Base-by-base conservation (phyloP, 2,329 filamentous ascomycete genomes). In the Plectosphaerella plurivora region DNA sequence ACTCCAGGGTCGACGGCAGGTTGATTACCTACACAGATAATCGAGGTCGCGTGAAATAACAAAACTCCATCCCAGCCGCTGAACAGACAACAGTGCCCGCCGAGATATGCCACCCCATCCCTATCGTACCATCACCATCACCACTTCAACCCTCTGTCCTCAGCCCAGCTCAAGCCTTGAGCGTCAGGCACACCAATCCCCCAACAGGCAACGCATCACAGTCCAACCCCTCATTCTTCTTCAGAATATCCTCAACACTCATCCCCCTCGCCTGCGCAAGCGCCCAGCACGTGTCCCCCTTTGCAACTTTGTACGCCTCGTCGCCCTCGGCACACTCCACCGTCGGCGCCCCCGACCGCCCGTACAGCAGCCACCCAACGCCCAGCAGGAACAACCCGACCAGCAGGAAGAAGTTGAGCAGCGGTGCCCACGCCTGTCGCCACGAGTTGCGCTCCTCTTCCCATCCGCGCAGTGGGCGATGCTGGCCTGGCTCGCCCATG, bases 351-450 rank as follows among this genome's bases (percentile, higher is more conserved):
- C 46, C 57, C 53, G 51, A 54, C 22, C 45, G 50, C 18, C 54
- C 53, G 52, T 68, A 63, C 16, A 80, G 65, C 62, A 73, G 74
- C 73, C 74, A 80, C 54, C 77, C 73, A 44, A 83, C 59, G 16
- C 73, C 61, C 35, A 83, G 60, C 47, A 84, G 63, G 54, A 74
- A 77, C 15, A 82, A 59, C 4, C 78, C 68, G 50, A 81, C 70
- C 36, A 84, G 63, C 55, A 83, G 64, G 51, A 78, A 79, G 65
- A 83, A 84, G 61, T 82, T 82, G 60, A 84, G 69, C 57, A 84
- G 67, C n/a, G 77, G 77, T 68, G 72, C 73, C 67, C 79, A 68
- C 54, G 79, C 75, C 35, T 73, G 71, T 28, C 80, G 72, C 73
- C 79, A 77, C 6, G 79, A 76, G 33, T 67, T 65, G 39, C 63